Evolutionary conservation across 2,329 filamentous ascomycete genomes (phyloP).

Genomic region (Juglanconis oblonga): DNA sequence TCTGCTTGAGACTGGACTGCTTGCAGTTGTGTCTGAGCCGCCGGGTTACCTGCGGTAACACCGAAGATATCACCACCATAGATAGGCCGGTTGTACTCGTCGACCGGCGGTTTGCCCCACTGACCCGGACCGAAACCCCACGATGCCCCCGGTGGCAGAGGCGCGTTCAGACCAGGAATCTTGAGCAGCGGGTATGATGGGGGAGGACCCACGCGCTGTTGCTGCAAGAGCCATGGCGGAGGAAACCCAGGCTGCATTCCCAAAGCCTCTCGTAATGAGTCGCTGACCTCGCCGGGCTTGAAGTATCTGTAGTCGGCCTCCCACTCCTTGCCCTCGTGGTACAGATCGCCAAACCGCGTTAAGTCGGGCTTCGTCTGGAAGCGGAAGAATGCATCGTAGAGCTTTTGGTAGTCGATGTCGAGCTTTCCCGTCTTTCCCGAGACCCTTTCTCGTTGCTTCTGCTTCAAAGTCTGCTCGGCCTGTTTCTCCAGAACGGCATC

Average conservation of each 20-base stretch:
- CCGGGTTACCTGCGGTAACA: slow-evolving; percentile 47
- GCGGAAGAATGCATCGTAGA: slow-evolving; percentile 97
- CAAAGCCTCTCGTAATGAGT: slow-evolving; percentile 85
- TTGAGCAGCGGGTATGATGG: slow-evolving; percentile 95
- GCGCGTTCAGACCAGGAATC: slow-evolving; percentile 90
- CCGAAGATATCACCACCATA: slow-evolving; percentile 96
- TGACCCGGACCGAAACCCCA: slow-evolving; percentile 97
- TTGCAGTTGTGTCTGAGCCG: slow-evolving; percentile 28
- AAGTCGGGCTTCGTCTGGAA: slow-evolving; percentile 95
- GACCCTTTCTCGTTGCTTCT: slow-evolving; percentile 92
- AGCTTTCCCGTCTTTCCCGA: slow-evolving; percentile 95
- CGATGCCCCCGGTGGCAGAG: slow-evolving; percentile 79
- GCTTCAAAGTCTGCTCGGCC: slow-evolving; percentile 84
- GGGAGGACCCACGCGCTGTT: slow-evolving; percentile 89
- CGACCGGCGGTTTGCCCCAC: slow-evolving; percentile 92
- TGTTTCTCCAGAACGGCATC: slow-evolving; percentile 96
- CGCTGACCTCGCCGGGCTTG: slow-evolving; percentile 83
- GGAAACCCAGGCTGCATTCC: slow-evolving; percentile 91
- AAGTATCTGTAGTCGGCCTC: slow-evolving; percentile 92
- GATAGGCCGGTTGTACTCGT: slow-evolving; percentile 86
- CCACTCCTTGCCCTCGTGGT: slow-evolving; percentile 98
- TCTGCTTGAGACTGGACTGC: slow-evolving; percentile 56
- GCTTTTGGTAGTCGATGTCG: slow-evolving; percentile 97
- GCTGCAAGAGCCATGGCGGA: slow-evolving; percentile 95
- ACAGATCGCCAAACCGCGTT: slow-evolving; percentile 96